Base-by-base conservation (phyloP, 257 asterid genomes). In the Avicennia marina region DNA sequence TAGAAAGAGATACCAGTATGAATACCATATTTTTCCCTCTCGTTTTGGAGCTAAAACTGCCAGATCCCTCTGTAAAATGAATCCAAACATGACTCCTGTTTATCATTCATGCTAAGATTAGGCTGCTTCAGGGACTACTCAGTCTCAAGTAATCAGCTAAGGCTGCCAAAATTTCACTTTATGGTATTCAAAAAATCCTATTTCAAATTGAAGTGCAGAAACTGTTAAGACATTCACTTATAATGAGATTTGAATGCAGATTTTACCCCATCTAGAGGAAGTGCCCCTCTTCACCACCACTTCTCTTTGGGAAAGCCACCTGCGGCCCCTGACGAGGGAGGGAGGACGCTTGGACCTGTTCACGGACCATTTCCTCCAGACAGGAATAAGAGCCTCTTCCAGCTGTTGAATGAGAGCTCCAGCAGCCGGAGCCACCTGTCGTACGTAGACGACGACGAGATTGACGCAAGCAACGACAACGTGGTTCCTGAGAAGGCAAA, bases 201-300 rank as follows among this genome's bases (percentile, higher is more conserved):
- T n/a, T n/a, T n/a, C n/a, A n/a, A n/a, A n/a, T n/a, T n/a, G n/a
- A n/a, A n/a, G n/a, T n/a, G n/a, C n/a, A n/a, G n/a, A n/a, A n/a
- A n/a, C n/a, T n/a, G n/a, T n/a, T n/a, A n/a, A 20, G n/a, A 55
- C 34, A 38, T 38, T 19, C 32, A 6, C 17, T 11, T 11, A 4
- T 18, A 52, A n/a, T n/a, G n/a, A n/a, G 11, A 18, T 1, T 36
- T 40, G 0, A 3, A 11, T 46, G 70, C 80, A 84, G 94, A 87
- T 77, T 84, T 84, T 53, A 86, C 90, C 17, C 94, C 94, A 21
- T 84, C 90, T 8, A 74, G 76, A 8, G 90, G 90, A 51, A 87
- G 53, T 41, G 77, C 94, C 11, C 95, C 94, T 0, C 74, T 76
- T 20, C 86, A 81, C 74, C 74, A 64, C 64, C 61, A 53, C 45